Evolutionary conservation across 2,329 filamentous ascomycete genomes (phyloP).

Genomic region (Thermothelomyces thermophilus): DNA sequence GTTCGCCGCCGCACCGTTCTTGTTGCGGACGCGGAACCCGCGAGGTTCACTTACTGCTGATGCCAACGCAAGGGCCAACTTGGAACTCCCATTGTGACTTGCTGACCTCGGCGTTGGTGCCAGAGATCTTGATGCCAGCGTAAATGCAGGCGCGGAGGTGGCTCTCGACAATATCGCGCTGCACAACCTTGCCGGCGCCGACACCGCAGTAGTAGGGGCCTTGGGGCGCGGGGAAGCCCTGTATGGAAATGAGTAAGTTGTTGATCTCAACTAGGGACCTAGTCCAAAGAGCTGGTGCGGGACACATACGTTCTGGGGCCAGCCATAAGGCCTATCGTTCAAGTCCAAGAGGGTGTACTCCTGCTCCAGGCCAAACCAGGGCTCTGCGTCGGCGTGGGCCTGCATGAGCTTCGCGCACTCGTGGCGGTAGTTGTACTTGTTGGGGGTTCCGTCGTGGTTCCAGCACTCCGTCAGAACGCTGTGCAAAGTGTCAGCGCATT

Average conservation of each 20-base stretch:
- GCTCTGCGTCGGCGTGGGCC: slow-evolving; percentile 70
- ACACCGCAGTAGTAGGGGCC: slow-evolving; percentile 98
- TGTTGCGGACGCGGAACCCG: background rate
- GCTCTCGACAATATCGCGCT: slow-evolving; percentile 94
- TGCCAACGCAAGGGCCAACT: slow-evolving; percentile 82
- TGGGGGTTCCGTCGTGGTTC: slow-evolving; percentile 75
- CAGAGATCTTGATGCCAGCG: slow-evolving; percentile 86
- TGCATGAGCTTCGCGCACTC: slow-evolving; percentile 88
- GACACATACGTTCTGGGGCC: slow-evolving; percentile 55
- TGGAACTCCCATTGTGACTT: slow-evolving; percentile 98
- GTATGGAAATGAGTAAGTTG: background rate
- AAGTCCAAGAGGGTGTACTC: slow-evolving; percentile 92
- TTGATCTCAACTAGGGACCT: too few species aligned
- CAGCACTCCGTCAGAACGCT: slow-evolving; percentile 74
- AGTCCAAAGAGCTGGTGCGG: background rate
- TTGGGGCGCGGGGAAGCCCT: slow-evolving; percentile 64
- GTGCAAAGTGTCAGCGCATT: slow-evolving; percentile 39
- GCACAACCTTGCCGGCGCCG: slow-evolving; percentile 92
- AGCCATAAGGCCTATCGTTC: slow-evolving; percentile 85
- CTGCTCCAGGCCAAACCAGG: slow-evolving; percentile 92
- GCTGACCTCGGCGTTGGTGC: slow-evolving; percentile 92
- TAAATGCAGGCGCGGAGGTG: slow-evolving; percentile 71
- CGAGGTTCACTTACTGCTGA: slow-evolving; percentile 56
- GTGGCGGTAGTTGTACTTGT: slow-evolving; percentile 97
- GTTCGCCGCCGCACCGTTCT: background rate